Evolutionary conservation across 371 early-diverging fungal genomes (phyloP).

Genomic region (Lichtheimia hyalospora): DNA sequence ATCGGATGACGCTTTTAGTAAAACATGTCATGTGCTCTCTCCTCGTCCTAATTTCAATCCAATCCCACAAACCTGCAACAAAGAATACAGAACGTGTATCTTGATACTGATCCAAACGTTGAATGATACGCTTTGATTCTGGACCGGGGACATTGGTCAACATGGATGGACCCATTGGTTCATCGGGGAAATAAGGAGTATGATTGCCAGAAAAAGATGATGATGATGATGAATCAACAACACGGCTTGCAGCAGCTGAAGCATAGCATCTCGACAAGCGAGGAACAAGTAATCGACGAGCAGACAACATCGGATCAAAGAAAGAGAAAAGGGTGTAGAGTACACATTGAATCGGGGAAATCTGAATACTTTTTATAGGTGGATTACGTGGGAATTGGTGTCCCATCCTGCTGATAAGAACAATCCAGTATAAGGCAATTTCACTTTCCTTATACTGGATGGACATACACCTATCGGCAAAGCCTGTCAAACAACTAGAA

Average conservation of each 20-base stretch:
- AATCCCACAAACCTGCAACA: slow-evolving; percentile 37
- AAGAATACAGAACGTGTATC: slow-evolving; percentile 49
- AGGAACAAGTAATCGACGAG: slow-evolving; percentile 5
- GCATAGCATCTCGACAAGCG: not conserved
- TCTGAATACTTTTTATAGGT: not conserved
- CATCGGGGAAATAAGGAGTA: slow-evolving; percentile 31
- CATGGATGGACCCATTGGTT: slow-evolving; percentile 36
- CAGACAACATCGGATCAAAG: not conserved
- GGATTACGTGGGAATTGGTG: not conserved
- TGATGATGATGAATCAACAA: slow-evolving; percentile 3
- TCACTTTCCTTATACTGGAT: slow-evolving; percentile 11
- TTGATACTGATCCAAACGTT: slow-evolving; percentile 37
- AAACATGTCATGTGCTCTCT: not conserved
- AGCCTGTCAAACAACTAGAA: no score
- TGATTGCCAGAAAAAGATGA: not conserved
- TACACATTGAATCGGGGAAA: not conserved
- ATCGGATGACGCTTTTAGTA: slow-evolving; percentile 1
- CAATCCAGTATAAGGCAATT: slow-evolving; percentile 12
- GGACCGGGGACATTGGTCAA: slow-evolving; percentile 48
- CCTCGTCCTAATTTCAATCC: not conserved
- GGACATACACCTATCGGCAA: not conserved
- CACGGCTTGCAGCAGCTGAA: not conserved
- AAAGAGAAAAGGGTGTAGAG: not conserved
- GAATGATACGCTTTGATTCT: slow-evolving; percentile 32
- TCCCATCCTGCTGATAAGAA: not conserved